Conservation (phyloP, 2,329 filamentous ascomycete species). For the Aspergillus japonicus region DNA sequence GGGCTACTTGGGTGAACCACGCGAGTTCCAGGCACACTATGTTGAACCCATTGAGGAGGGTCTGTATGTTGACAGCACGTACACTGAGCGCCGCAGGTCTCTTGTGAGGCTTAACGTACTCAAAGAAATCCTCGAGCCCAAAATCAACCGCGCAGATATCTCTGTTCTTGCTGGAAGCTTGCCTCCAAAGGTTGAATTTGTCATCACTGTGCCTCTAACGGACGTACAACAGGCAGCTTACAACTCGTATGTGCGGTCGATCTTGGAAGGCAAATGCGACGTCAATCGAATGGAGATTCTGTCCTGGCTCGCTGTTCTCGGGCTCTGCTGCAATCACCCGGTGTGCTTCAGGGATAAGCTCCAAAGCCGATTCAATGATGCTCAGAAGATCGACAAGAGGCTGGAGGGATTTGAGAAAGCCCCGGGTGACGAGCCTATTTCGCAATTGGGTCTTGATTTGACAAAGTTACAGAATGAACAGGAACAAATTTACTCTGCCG, state of each 20-base stretch:
- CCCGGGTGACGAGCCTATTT: slow-evolving; percentile 34
- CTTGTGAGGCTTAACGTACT: slow-evolving; percentile 69
- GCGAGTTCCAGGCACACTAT: slow-evolving; percentile 70
- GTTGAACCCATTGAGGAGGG: slow-evolving; percentile 71
- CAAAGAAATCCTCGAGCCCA: slow-evolving; percentile 70
- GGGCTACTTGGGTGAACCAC: slow-evolving; percentile 67
- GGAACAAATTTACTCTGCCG: slow-evolving; percentile 28
- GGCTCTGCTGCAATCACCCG: slow-evolving; percentile 60
- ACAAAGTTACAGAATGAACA: slow-evolving; percentile 35
- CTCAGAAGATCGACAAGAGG: slow-evolving; percentile 15
- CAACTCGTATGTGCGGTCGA: slow-evolving; percentile 48
- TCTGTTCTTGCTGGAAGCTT: slow-evolving; percentile 65
- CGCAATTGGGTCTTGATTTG: slow-evolving; percentile 34
- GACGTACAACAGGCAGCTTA: slow-evolving; percentile 65
- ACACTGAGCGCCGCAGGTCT: slow-evolving; percentile 56
- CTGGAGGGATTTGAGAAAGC: slow-evolving; percentile 18
- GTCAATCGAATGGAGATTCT: slow-evolving; percentile 49
- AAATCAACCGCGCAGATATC: slow-evolving; percentile 74
- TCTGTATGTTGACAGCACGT: slow-evolving; percentile 63
- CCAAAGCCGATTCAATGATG: slow-evolving; percentile 34
- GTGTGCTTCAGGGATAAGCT: slow-evolving; percentile 53
- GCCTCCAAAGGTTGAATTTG: slow-evolving; percentile 76
- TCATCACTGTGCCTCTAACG: slow-evolving; percentile 72
- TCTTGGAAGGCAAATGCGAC: slow-evolving; percentile 34
- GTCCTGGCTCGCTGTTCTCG: slow-evolving; percentile 55